phyloP scores from a whole-genome alignment of 352 stramenopile genomes.

The Pythium brassicae region DNA sequence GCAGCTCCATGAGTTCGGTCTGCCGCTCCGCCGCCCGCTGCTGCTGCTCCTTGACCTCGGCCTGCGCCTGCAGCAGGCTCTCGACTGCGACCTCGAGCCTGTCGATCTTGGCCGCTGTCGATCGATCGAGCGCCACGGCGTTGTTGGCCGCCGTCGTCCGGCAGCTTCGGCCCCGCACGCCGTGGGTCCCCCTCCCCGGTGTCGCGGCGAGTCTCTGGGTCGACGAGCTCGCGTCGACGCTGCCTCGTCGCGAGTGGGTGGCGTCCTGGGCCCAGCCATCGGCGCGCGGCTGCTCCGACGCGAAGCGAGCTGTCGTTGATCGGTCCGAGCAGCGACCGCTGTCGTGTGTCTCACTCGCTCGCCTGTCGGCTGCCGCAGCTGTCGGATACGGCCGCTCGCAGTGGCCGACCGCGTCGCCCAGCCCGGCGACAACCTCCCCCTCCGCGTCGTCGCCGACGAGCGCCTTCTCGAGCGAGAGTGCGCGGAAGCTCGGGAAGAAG shows the following conservation, averaged over 20 bases:
- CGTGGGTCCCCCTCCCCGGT: neutral
- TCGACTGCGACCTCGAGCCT: slow-evolving; percentile 44
- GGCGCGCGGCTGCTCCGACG: neutral
- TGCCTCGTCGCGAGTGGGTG: neutral
- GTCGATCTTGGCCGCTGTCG: slow-evolving; percentile 33
- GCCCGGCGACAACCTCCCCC: neutral
- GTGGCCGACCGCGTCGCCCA: slow-evolving; percentile 8
- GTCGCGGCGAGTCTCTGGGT: neutral
- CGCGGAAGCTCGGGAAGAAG: slow-evolving; percentile 68
- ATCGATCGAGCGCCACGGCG: slow-evolving; percentile 10
- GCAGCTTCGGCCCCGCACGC: neutral
- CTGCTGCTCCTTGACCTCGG: slow-evolving; percentile 45
- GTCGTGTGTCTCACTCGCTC: neutral
- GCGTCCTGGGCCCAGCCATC: neutral
- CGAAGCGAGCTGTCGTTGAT: slow-evolving; percentile 5
- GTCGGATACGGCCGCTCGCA: neutral
- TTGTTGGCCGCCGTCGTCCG: neutral
- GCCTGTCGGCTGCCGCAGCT: neutral
- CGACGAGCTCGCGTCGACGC: neutral
- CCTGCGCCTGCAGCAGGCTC: slow-evolving; percentile 25
- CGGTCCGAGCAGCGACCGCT: neutral
- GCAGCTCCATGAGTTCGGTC: slow-evolving; percentile 29
- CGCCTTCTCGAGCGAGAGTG: slow-evolving; percentile 40
- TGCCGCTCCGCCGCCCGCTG: slow-evolving; percentile 25
- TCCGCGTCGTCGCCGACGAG: neutral